These are phyloP conservation scores for Xylariaceae sp. DNA, from an alignment of 2,329 filamentous ascomycete species.

Conservation along the genomic window DNA sequence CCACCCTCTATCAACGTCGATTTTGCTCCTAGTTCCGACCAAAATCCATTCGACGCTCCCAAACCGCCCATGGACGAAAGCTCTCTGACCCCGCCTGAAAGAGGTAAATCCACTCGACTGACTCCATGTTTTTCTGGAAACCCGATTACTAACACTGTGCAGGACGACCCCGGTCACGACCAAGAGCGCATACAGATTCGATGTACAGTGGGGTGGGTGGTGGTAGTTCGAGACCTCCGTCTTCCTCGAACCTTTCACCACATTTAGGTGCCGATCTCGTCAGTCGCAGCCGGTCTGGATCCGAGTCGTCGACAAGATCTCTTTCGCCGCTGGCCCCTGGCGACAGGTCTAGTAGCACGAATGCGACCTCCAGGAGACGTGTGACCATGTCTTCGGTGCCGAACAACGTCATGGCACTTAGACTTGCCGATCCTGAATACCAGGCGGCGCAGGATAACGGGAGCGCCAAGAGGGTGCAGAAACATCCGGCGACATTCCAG, in stretches of 20 bases:
- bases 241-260: slow-evolving; percentile 45
- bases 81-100: slow-evolving; percentile 75
- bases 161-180: slow-evolving; percentile 47
- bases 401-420: slow-evolving; percentile 71
- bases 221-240: slow-evolving; percentile 37
- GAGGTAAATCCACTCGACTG: slow-evolving; percentile 43
- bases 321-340: slow-evolving; percentile 57
- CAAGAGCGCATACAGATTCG: slow-evolving; percentile 55
- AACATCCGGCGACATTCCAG: slow-evolving; percentile 96
- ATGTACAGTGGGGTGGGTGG: slow-evolving; percentile 45
- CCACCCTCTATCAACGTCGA: slow-evolving; percentile 95
- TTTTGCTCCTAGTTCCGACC: slow-evolving; percentile 70
- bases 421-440: slow-evolving; percentile 82
- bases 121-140: slow-evolving; percentile 6
- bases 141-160: slow-evolving; percentile 21
- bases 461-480: slow-evolving; percentile 78
- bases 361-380: slow-evolving; percentile 45
- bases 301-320: slow-evolving; percentile 36
- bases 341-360: slow-evolving; percentile 47
- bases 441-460: slow-evolving; percentile 60
- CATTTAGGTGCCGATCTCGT: slow-evolving; percentile 43
- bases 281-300: slow-evolving; percentile 39
- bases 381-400: slow-evolving; percentile 60
- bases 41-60: slow-evolving; percentile 59
- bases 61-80: slow-evolving; percentile 66